phyloP scores from a whole-genome alignment of 176 grass and related monocot species.

The Urochloa ruziziensis region DNA sequence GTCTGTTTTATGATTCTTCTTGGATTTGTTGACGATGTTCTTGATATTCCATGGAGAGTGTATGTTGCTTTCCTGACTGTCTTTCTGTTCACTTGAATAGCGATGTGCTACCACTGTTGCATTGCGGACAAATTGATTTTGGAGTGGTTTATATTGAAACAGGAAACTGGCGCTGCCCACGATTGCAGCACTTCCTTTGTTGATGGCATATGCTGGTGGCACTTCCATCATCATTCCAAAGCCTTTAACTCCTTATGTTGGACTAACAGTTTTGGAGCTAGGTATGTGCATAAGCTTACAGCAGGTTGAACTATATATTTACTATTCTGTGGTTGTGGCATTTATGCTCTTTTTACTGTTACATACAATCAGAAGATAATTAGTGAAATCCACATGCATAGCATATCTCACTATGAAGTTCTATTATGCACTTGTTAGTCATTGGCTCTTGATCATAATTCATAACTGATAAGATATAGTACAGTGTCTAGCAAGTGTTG shows the following conservation, averaged over 20 bases:
- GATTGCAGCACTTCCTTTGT: slow-evolving; percentile 85
- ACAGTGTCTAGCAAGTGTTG: not conserved
- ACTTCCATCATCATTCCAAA: slow-evolving; percentile 95
- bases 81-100: slow-evolving; percentile 1
- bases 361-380: not conserved
- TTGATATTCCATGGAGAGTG: slow-evolving; percentile 99
- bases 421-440: not conserved
- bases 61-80: slow-evolving; percentile 51
- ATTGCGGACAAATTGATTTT: slow-evolving; percentile 18
- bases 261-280: slow-evolving; percentile 80
- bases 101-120: not conserved
- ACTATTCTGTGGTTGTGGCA: not conserved
- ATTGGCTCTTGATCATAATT: not conserved
- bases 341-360: not conserved
- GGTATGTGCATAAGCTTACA: slow-evolving; percentile 46
- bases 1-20: slow-evolving; percentile 99
- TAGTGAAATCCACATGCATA: not conserved
- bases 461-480: not conserved
- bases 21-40: slow-evolving; percentile 99
- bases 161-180: slow-evolving; percentile 88
- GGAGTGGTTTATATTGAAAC: slow-evolving; percentile 30
- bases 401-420: not conserved
- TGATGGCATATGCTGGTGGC: slow-evolving; percentile 99
- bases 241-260: slow-evolving; percentile 79
- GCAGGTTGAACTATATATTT: not conserved